A percentile compares a stretch with the other conserved stretches of the same genome.
These are phyloP conservation scores for Ogataea angusta DNA, from an alignment of 805 yeast species.

Conservation along the genomic window DNA sequence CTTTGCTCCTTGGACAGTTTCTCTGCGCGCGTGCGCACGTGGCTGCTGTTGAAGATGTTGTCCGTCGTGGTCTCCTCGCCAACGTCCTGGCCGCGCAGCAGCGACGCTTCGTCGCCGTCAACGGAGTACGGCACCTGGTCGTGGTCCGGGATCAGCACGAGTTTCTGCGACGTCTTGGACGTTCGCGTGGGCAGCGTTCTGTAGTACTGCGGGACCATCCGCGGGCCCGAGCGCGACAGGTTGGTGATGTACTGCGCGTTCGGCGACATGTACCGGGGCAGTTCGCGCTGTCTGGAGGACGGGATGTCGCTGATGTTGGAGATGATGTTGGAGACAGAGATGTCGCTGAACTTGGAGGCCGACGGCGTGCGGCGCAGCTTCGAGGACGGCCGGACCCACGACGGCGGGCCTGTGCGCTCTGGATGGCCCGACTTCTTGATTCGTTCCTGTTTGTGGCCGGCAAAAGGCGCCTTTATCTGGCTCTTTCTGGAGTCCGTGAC, in stretches of 20 bases:
- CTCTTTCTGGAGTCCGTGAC: conserved; percentile 82
- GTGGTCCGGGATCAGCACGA: conserved; percentile 79
- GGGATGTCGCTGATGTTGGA: conserved; percentile 86
- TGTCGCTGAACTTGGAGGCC: conserved; percentile 57
- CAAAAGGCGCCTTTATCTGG: conserved; percentile 67
- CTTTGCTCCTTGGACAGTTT: conserved; percentile 56
- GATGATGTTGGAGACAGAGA: conserved; percentile 75
- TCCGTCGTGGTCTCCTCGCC: conserved; percentile 32
- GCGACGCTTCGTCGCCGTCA: conserved; percentile 3
- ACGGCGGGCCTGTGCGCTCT: conserved; percentile 16
- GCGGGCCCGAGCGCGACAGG: conserved; percentile 20
- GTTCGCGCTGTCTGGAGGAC: conserved; percentile 50
- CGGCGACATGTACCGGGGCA: conserved; percentile 21
- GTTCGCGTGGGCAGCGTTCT: conserved; percentile 68
- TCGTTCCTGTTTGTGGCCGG: conserved; percentile 48
- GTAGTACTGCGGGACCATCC: conserved; percentile 45
- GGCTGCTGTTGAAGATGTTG: conserved; percentile 32
- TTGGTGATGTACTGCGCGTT: conserved; percentile 13
- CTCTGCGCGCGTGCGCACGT: conserved; percentile 44
- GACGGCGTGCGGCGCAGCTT: conserved; percentile 22
- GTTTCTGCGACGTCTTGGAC: conserved; percentile 78
- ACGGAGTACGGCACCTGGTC: conserved; percentile 21
- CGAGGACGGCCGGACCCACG: conserved; percentile 13
- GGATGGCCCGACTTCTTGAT: conserved; percentile 17
- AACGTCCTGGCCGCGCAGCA: conserved; percentile 12